Conservation (phyloP, 257 asterid genomes). For the Lycium barbarum region DNA sequence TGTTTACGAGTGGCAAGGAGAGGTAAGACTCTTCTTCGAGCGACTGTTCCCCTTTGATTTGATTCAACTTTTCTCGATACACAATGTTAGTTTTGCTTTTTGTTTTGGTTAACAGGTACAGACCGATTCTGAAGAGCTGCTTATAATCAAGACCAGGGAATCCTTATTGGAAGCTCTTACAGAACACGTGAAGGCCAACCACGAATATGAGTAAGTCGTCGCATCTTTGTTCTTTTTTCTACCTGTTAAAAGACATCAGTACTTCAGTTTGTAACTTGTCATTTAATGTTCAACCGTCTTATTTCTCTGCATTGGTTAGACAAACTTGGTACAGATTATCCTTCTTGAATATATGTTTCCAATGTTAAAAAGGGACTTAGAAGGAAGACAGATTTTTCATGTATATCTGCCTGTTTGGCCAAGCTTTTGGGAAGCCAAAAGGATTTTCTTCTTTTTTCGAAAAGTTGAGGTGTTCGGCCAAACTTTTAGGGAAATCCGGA, state of each 20-base stretch:
- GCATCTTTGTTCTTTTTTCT: constrained; percentile 2
- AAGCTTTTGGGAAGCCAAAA: too few species aligned
- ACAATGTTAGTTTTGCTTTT: not conserved
- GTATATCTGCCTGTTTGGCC: too few species aligned
- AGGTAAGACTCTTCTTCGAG: constrained; percentile 51
- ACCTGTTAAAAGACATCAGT: not conserved
- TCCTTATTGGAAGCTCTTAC: constrained; percentile 86
- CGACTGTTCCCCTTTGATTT: not conserved
- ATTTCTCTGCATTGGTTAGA: not conserved
- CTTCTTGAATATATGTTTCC: not conserved
- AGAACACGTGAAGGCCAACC: constrained; percentile 87
- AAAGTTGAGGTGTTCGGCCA: too few species aligned
- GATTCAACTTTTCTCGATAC: not conserved
- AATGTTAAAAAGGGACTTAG: not conserved
- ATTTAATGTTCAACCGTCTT: not conserved
- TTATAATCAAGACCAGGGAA: constrained; percentile 90
- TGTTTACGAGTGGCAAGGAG: constrained; percentile 92
- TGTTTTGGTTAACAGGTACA: constrained; percentile 60
- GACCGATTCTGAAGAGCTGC: constrained; percentile 91
- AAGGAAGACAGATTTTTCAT: not conserved
- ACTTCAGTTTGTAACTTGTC: not conserved
- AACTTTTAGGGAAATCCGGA: too few species aligned
- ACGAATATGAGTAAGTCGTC: constrained; percentile 82
- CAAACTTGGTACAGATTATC: not conserved
- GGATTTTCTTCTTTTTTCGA: too few species aligned